Base-by-base conservation (phyloP, 164 flowering plant genomes). In the Magnolia officinalis region DNA sequence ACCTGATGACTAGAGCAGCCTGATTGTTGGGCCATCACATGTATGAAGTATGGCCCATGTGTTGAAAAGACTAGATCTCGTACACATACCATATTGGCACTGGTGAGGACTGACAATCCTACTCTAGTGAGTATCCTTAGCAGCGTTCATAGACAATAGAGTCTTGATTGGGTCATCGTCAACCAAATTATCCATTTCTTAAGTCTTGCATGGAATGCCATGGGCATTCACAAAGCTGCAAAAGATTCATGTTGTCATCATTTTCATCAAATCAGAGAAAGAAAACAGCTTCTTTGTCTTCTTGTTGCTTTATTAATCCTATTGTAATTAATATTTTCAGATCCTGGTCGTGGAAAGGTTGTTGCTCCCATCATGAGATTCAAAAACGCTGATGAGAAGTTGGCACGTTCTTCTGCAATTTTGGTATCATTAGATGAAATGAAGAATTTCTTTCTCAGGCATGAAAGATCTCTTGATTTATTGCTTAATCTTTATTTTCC, bases 321-420 rank as follows among this genome's bases (percentile, higher is more conserved):
- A n/a, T 58, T 8, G 21, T 9, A 21, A 26, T 67, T 63, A 23
- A 61, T 81, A 26, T 78, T 24, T 72, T 24, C 78, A 95, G 98
- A 94, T 84, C 98, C 99, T 74, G 91, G 96, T 69, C 88, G 87
- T 64, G 86, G 81, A 14, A 92, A 88, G 79, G 97, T 94, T 76
- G 88, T 89, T 74, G 94, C 97, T 77, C 97, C 99, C 45, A 81
- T 96, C 63, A 78, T 88, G 70, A 87, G 85, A 81, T 88, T 81
- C 76, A 81, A 79, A 70, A 81, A 74, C 77, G 82, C 67, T 50
- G 63, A 75, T 18, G 78, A 58, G 4, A 68, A 79, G 61, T 67
- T 90, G 75, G 74, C 74, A 73, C 83, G 81, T 37, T 68, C 88
- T 65, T 86, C 94, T 80, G 80, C 98, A 19, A 51, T 96, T 84